Base-by-base conservation (phyloP, 371 early-diverging fungal species). In the Mortierella sp. region DNA sequence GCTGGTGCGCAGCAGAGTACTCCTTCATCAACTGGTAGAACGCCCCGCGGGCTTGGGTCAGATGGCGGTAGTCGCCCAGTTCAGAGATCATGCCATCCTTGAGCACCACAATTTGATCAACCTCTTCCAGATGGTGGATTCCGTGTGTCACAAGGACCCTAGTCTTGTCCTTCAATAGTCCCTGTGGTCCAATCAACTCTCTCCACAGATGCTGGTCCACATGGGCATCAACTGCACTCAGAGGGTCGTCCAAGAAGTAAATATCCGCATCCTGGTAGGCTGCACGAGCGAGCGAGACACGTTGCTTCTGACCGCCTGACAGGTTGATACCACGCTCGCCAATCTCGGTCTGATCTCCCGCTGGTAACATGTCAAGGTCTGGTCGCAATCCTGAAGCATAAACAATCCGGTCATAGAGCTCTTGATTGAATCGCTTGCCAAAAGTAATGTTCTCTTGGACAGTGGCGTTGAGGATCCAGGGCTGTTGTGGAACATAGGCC, bases 191-290 rank as follows among this genome's bases (percentile, higher is more conserved):
- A 59, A 95, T 77, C 44, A 97, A 92, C 51, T 94, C 73, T 28
- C 93, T 90, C 87, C 97, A 90, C n/a, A 90, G 70, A 72, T 90
- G 89, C 67, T 88, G 87, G 55, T 88, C 90, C 13, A 96, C 97
- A 78, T 96, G 95, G 0, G 95, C 93, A 83, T 97, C 97, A 9
- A 97, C 95, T 9, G 96, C 96, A 74, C 90, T 88, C 16, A 94
- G 81, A 2, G 95, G 93, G 46, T 95, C 95, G 75, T 96, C 95
- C 40, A 93, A 72, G n/a, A 95, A 83, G 74, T 93, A 92, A 14
- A 96, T 89, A 79, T 96, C 96, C 13, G 95, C 92, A 54, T 90
- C 85, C 80, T 83, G 83, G 73, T 95, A 94, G 0, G 93, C 92
- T 67, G 93, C 93, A 61, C 95, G 82, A 24, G 94, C 92, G 10